Evolutionary conservation across 345 rosid genomes (phyloP), one percentile per base, ranked within the genome.

Genomic region (Salix koriyanagi): DNA sequence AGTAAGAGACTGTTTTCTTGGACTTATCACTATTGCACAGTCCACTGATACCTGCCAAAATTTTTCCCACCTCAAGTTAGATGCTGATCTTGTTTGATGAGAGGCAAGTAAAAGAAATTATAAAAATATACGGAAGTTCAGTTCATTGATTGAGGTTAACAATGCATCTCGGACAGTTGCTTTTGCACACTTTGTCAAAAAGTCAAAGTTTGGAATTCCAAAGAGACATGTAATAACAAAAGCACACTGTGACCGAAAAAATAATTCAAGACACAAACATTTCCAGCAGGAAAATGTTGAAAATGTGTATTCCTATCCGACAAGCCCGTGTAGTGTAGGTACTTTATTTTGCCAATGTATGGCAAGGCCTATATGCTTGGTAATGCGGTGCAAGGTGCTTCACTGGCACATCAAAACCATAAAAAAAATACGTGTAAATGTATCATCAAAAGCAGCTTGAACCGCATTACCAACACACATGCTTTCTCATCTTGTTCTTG

Each of bases 11-110:
- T 96, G 98, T 85, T 91, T 92, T 83, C 90, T 91, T 30, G 99
- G 99, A 83, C 99, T 96, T 48, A 96, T 92, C 73, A 85, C 97
- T 68, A 93, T 87, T 36, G 94, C 95, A 68, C 98, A 96, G 73
- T 93, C 89, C 77, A 96, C 97, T 0, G 95, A 96, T 56, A 94
- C 99, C 99, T 93, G 91, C 81, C 21, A 69, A 69, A 69, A 0
- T 0, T 5, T 36, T 36, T 6, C 39, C 39, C 46, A 70, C 21
- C 37, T 6, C 44, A 37, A 48, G 54, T 28, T 15, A 65, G 8
- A 46, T 9, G 0, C 14, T 25, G 7, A 30, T 65, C 16, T 52
- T 44, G 32, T 48, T 48, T 46, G 7, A 52, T 16, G 5, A 1
- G 8, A 67, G 70, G 44, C 23, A 21, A 19, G 6, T 6, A 19